Evolutionary conservation across 495 filamentous ascomycete genomes (phyloP).

Genomic region (Pyronema omphalodes): DNA sequence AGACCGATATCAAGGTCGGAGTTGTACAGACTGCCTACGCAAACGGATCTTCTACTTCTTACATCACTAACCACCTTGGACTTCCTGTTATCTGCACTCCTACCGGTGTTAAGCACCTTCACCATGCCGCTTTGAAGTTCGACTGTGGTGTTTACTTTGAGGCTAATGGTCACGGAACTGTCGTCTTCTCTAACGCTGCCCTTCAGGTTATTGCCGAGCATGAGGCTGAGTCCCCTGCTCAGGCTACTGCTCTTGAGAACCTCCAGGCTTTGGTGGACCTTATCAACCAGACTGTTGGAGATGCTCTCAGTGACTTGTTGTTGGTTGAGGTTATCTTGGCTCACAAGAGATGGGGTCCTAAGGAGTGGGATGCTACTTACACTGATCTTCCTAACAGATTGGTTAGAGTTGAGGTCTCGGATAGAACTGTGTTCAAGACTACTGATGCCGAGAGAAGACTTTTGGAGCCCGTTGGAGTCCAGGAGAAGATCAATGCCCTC

Average conservation of each 20-base stretch:
- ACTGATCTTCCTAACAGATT: constrained; percentile 92
- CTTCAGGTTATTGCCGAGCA: constrained; percentile 54
- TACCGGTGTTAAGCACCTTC: constrained; percentile 92
- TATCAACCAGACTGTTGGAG: constrained; percentile 95
- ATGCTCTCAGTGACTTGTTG: constrained; percentile 90
- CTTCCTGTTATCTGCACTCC: constrained; percentile 83
- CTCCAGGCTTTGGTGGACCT: constrained; percentile 65
- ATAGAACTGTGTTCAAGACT: constrained; percentile 73
- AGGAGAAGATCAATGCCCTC: constrained; percentile 65
- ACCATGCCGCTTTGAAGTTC: constrained; percentile 78
- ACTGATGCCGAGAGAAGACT: constrained; percentile 83
- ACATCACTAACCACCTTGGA: constrained; percentile 70
- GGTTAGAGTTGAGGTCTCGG: constrained; percentile 69
- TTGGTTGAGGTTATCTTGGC: constrained; percentile 89
- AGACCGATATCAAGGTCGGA: constrained; percentile 59
- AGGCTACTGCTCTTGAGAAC: constrained; percentile 64
- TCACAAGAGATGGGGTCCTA: constrained; percentile 77
- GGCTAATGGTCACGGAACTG: constrained; percentile 92
- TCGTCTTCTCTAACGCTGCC: constrained; percentile 75
- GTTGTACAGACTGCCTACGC: constrained; percentile 96
- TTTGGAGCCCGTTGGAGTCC: constrained; percentile 56
- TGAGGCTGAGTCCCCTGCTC: constrained; percentile 76
- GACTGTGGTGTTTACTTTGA: constrained; percentile 97
- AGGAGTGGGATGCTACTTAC: constrained; percentile 87
- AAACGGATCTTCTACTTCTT: constrained; percentile 86